These are phyloP conservation scores for Fusarium devonianum DNA, from an alignment of 2,329 filamentous ascomycete genomes.

Conservation along the genomic window DNA sequence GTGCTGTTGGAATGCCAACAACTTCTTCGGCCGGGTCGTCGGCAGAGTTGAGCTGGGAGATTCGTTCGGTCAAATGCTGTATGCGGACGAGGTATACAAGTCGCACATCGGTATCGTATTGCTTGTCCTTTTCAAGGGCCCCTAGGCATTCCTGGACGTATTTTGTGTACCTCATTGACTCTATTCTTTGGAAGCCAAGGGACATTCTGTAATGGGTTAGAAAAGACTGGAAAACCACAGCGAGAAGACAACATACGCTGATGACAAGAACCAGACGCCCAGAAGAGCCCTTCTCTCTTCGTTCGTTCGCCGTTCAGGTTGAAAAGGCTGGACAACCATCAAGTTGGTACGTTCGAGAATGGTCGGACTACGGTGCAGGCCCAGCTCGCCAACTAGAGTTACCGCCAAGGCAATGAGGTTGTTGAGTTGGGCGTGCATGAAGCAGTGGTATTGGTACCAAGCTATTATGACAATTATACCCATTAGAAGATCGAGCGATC, in stretches of 20 bases:
- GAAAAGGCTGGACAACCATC: slow-evolving; percentile 51
- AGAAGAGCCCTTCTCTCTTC: slow-evolving; percentile 61
- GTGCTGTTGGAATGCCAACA: slow-evolving; percentile 49
- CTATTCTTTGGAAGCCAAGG: slow-evolving; percentile 53
- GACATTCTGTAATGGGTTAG: slow-evolving; percentile 47
- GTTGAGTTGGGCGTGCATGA: slow-evolving; percentile 60
- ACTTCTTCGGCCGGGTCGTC: slow-evolving; percentile 47
- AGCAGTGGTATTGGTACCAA: slow-evolving; percentile 63
- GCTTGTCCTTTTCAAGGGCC: slow-evolving; percentile 52
- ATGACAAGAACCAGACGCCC: slow-evolving; percentile 62
- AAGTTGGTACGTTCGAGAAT: slow-evolving; percentile 53
- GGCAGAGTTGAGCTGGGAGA: slow-evolving; percentile 51
- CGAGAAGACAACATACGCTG: slow-evolving; percentile 51
- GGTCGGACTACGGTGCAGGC: slow-evolving; percentile 52
- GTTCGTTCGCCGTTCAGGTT: slow-evolving; percentile 51
- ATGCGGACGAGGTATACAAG: slow-evolving; percentile 57
- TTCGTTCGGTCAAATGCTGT: slow-evolving; percentile 60
- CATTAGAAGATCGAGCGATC: slow-evolving; percentile 58
- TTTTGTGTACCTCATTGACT: slow-evolving; percentile 58
- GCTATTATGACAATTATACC: slow-evolving; percentile 58
- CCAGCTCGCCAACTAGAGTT: slow-evolving; percentile 57
- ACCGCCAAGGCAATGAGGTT: slow-evolving; percentile 58
- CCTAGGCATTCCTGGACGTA: slow-evolving; percentile 61
- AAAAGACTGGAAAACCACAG: not conserved
- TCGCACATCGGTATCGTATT: slow-evolving; percentile 56